A percentile compares a stretch with the other conserved stretches of the same genome.
phyloP scores from a whole-genome alignment of 2,329 filamentous ascomycete genomes.

The Aureobasidium zeae region DNA sequence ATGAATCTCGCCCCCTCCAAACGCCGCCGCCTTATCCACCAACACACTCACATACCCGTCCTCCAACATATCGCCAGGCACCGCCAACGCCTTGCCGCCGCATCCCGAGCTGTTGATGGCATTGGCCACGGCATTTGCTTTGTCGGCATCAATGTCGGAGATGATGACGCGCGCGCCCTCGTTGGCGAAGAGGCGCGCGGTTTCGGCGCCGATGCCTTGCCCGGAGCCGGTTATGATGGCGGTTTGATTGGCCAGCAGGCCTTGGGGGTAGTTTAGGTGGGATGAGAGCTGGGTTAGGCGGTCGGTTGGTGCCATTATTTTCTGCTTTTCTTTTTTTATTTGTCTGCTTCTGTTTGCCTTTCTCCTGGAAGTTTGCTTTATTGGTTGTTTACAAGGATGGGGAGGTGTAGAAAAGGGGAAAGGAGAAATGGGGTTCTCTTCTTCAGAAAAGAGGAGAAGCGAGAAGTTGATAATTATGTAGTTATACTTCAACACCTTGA shows the following conservation, averaged over 20 bases:
- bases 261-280: slow-evolving; percentile 74
- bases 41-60: slow-evolving; percentile 60
- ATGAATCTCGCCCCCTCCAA: slow-evolving; percentile 80
- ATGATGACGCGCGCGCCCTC: slow-evolving; percentile 80
- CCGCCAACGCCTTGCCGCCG: slow-evolving; percentile 60
- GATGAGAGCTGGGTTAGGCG: slow-evolving; percentile 58
- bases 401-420: neutral
- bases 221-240: slow-evolving; percentile 83
- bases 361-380: no score
- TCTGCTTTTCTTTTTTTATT: no score
- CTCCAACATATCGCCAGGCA: slow-evolving; percentile 68
- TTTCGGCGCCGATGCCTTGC: slow-evolving; percentile 81
- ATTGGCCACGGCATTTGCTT: slow-evolving; percentile 58
- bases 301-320: slow-evolving; percentile 16
- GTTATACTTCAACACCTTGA: no score
- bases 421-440: neutral
- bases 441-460: slow-evolving; percentile 1
- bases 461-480: no score
- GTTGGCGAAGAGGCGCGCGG: slow-evolving; percentile 72
- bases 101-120: slow-evolving; percentile 59
- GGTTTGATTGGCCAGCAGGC: slow-evolving; percentile 67
- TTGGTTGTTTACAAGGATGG: no score
- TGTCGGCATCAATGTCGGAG: slow-evolving; percentile 69
- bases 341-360: no score
- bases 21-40: slow-evolving; percentile 66